These are phyloP conservation scores for Trichosanthes truncata DNA, from an alignment of 306 rosid species.

Conservation along the genomic window DNA sequence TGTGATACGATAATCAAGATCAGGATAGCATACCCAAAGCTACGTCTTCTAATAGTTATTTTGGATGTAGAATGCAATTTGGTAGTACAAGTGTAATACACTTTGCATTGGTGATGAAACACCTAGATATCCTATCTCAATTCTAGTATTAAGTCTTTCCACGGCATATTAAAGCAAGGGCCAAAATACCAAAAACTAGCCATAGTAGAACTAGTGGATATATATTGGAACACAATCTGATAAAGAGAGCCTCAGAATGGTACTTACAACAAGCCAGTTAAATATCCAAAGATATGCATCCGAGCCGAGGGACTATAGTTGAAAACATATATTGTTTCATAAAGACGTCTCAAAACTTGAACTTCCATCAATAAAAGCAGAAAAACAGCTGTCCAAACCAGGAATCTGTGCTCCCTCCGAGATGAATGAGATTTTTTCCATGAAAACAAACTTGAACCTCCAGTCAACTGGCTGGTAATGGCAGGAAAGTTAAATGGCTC, in stretches of 20 bases:
- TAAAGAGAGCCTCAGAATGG: slow-evolving; percentile 6
- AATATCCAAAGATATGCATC: slow-evolving; percentile 79
- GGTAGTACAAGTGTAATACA: background rate
- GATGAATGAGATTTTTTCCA: slow-evolving; percentile 24
- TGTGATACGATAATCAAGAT: background rate
- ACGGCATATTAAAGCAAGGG: background rate
- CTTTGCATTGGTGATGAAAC: background rate
- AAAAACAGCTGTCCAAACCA: slow-evolving; percentile 60
- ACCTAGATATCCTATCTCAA: background rate
- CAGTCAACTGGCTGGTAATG: slow-evolving; percentile 47
- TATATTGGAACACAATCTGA: background rate
- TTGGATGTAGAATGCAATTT: background rate
- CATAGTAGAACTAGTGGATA: background rate
- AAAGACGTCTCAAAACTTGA: slow-evolving; percentile 66
- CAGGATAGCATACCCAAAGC: no score
- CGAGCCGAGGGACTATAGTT: slow-evolving; percentile 68
- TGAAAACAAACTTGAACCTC: slow-evolving; percentile 40
- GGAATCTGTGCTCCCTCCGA: slow-evolving; percentile 22
- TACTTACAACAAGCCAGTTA: slow-evolving; percentile 78
- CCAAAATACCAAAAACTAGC: background rate
- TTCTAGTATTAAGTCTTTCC: background rate
- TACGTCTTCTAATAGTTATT: background rate
- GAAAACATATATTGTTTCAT: slow-evolving; percentile 55
- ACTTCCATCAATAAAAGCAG: slow-evolving; percentile 70
- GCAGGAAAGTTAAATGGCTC: slow-evolving; percentile 43